Evolutionary conservation across 2,329 filamentous ascomycete genomes (phyloP), one percentile per base, ranked within the genome.

Genomic region (Trichoderma atroviride): DNA sequence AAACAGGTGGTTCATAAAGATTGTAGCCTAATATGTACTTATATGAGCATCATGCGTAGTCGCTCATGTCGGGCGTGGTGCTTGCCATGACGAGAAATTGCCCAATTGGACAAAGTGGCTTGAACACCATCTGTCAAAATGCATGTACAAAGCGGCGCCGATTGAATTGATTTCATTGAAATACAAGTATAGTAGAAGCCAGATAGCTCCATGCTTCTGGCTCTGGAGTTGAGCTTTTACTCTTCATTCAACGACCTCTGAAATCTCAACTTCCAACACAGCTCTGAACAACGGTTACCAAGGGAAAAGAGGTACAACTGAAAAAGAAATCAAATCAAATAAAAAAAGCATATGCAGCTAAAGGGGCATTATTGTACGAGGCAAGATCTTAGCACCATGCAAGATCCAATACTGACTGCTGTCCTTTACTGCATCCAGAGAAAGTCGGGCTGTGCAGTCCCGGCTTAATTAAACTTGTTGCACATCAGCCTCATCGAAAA

Each of bases 391-490:
- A 14, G n/a, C 16, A 4, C 24, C 22, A 50, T 4, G 7, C 16
- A 5, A 33, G 29, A 57, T 61, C 27, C 27, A 24, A n/a, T 14
- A 24, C 2, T 31, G 14, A 16, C 2, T 31, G 9, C 50, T 40
- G 29, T 2, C 37, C 61, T 53, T 52, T 29, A 13, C 50, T 64
- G 2, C 37, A 64, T 55, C 11, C 31, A 55, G 47, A 6, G 22
- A 64, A 31, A 31, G 24, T 16, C 37, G 5, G 61, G 61, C 61
- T 66, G 55, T 66, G 63, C 63, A 58, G 16, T 35, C 35, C 13
- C 37, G 27, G 7, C n/a, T 24, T 35, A 33, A 66, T 66, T 57
- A 66, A 57, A 66, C 29, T 11, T 27, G n/a, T n/a, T 58, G 31
- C 55, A 9, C 43, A 66, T 52, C 56, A 37, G 55, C 63, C 37